Percentiles rank a stretch among this genome's conserved stretches.
Evolutionary conservation across 306 rosid genomes (phyloP).

Genomic region (Datisca glomerata): DNA sequence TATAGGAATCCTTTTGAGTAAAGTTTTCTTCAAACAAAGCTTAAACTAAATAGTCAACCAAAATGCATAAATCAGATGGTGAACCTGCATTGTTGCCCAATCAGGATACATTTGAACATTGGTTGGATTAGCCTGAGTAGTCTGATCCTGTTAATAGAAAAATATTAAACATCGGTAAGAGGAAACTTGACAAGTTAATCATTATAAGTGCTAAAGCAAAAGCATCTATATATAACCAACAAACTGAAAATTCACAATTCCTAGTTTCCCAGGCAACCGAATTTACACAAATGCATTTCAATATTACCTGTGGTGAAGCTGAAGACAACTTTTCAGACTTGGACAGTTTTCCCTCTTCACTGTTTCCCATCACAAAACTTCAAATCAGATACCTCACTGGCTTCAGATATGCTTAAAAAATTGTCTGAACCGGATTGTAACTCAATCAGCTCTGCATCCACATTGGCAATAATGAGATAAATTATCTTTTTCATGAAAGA

Average conservation of each 20-base stretch:
- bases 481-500: no score
- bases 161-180: not conserved
- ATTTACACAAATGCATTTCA: conserved; percentile 20
- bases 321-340: conserved; percentile 61
- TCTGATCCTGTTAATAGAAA: conserved; percentile 48
- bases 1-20: not conserved
- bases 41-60: no score
- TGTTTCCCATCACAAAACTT: conserved; percentile 51
- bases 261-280: conserved; percentile 7
- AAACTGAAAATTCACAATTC: not conserved
- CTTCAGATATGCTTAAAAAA: not conserved
- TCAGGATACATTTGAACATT: conserved; percentile 68
- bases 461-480: no score
- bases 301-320: conserved; percentile 50
- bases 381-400: conserved; percentile 2
- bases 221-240: not conserved
- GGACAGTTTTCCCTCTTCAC: conserved; percentile 51
- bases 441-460: not conserved
- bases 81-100: conserved; percentile 98
- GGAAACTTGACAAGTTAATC: not conserved
- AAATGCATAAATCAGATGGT: no score
- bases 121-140: conserved; percentile 36
- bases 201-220: not conserved
- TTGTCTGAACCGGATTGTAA: not conserved
- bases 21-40: no score